Evolutionary conservation across 208 protist species (phyloP), one percentile per base, ranked within the genome.

Genomic region (Trypanosoma scelopori): DNA sequence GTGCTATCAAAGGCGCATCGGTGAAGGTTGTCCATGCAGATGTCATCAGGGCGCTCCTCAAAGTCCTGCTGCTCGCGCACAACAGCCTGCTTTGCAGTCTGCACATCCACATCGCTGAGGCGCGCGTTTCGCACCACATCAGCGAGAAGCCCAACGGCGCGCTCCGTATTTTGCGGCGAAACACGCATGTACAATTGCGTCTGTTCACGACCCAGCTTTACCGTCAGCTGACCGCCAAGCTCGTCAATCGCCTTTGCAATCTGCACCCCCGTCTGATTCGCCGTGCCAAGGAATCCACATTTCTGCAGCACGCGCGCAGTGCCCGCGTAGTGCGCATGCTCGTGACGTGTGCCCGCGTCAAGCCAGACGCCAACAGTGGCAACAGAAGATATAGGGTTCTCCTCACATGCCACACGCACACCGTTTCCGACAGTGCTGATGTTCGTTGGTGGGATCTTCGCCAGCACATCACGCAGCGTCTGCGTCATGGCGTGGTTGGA

Each of bases 271-370:
- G 79, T 84, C 67, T 96, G 92, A 46, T 85, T 93, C 7, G 76
- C 62, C 25, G 98, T 99, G 32, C 95, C 97, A 62, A 99, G 98
- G 80, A 99, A 99, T 56, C 91, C 86, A 82, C 99, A 98, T 84
- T 99, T 98, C 80, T 99, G 97, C 23, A 99, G 86, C 68, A 99
- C 99, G 69, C 99, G 98, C 43, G 98, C 97, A 16, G 92, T 91
- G 46, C 98, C 98, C 67, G 99, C 98, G 84, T 91, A 99, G 12
- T 91, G 60, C 28, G 83, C 87, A 22, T 74, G 94, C 87, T 99
- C 98, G 74, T 98, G 98, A 32, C 96, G 89, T 49, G 84, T 95
- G 57, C 98, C 98, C 15, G 96, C 75, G 61, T 99, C 94, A 46
- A 99, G 88, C 92, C 95, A 99, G 22, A 99, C 79, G 35, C 98